Evolutionary conservation across 345 rosid species (phyloP), one percentile per base, ranked within the genome.

Genomic region (Populus pruinosa): DNA sequence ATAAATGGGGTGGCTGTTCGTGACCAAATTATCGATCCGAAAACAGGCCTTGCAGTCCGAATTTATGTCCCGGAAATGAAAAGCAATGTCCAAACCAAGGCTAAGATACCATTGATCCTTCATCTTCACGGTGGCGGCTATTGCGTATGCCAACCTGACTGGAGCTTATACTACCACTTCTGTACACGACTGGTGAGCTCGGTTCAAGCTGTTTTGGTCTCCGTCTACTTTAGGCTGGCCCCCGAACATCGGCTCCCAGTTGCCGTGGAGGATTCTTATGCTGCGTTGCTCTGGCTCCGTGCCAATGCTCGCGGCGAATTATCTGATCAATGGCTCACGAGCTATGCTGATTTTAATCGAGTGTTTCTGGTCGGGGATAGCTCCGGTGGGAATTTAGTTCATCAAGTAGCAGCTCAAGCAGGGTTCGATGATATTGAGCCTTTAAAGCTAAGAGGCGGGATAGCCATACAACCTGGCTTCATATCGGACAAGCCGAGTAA

Each of bases 101-200:
- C 56, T 36, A 76, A 76, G 78, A 14, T 74, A 18, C 77, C 77
- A 8, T 13, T 64, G 35, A 64, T 64, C 68, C 86, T 89, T 23
- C 89, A 91, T 81, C 89, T 89, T 83, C 95, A 91, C 70, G 95
- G 93, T n/a, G 95, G 95, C 41, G 93, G 95, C 21, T 91, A 88
- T 72, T 89, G 90, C 41, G 78, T 86, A 5, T 90, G 93, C 72
- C 88, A 92, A 1, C 68, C 68, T 33, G 68, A 64, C 68, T 64
- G 68, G 68, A 10, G 17, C 38, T 25, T 64, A 33, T 64, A 64
- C 35, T 62, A 62, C 27, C 66, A 62, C 66, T 62, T 62, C 66
- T n/a, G 20, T 27, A 62, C 66, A 23, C 82, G 55, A 74, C 78
- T 91, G 7, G 86, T 89, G n/a, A 23, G 66, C 49, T 65, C 74